phyloP scores from a whole-genome alignment of 2,329 filamentous ascomycete genomes.

The Seiridium unicorne region DNA sequence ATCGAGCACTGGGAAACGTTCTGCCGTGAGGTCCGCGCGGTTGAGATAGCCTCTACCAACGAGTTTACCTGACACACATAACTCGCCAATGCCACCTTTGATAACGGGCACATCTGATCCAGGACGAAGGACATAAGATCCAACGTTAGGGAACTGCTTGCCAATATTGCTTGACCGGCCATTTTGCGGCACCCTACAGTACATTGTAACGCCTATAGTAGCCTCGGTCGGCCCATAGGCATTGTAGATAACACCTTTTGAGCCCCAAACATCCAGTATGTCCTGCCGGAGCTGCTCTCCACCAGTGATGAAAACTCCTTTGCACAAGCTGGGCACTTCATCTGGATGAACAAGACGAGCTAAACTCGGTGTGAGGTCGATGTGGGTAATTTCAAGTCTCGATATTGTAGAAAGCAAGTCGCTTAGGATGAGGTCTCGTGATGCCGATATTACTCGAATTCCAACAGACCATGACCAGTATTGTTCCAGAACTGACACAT shows the following conservation, averaged over 20 bases:
- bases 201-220: conserved; percentile 91
- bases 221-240: conserved; percentile 91
- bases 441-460: conserved; percentile 78
- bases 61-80: conserved; percentile 82
- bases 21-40: conserved; percentile 70
- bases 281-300: conserved; percentile 87
- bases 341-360: conserved; percentile 76
- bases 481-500: conserved; percentile 89
- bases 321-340: conserved; percentile 75
- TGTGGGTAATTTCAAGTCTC: conserved; percentile 76
- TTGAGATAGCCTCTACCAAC: conserved; percentile 91
- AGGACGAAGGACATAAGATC: conserved; percentile 73
- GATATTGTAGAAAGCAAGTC: conserved; percentile 75
- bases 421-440: conserved; percentile 81
- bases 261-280: conserved; percentile 83
- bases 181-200: conserved; percentile 72
- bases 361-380: conserved; percentile 87
- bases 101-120: conserved; percentile 70
- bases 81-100: conserved; percentile 77
- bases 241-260: conserved; percentile 80
- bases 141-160: conserved; percentile 82
- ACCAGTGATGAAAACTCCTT: conserved; percentile 89
- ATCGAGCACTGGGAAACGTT: conserved; percentile 69
- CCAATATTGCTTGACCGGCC: conserved; percentile 89
- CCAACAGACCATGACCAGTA: conserved; percentile 96